Percentiles rank a stretch among this genome's conserved stretches.
Conservation (phyloP, 2,329 filamentous ascomycete species). For the Nakataea oryzae region DNA sequence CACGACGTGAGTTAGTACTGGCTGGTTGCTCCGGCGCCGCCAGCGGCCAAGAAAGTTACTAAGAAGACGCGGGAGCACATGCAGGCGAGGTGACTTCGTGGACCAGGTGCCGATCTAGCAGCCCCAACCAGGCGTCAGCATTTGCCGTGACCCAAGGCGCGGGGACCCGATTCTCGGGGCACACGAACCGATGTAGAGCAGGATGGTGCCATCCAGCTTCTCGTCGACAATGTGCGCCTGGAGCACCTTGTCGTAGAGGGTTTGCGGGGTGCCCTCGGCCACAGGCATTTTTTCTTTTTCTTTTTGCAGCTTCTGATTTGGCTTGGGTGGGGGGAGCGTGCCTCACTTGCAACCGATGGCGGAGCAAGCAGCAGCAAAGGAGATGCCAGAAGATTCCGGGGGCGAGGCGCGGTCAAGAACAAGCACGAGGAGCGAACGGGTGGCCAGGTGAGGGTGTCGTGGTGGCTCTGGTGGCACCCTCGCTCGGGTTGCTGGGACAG, state of each 20-base stretch:
- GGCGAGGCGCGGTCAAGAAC: not conserved
- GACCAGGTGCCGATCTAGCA: slow-evolving; percentile 79
- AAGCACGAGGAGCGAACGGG: not conserved
- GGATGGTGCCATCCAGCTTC: slow-evolving; percentile 83
- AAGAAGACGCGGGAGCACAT: slow-evolving; percentile 23
- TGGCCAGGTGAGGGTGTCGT: not conserved
- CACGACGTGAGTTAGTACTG: slow-evolving; percentile 7
- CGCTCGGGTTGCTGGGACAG: too few species aligned
- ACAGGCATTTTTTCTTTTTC: slow-evolving; percentile 68
- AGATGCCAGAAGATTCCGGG: too few species aligned
- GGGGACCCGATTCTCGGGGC: not conserved
- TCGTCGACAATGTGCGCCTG: slow-evolving; percentile 90
- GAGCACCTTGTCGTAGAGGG: slow-evolving; percentile 97
- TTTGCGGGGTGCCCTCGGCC: slow-evolving; percentile 62
- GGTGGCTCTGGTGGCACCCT: not conserved
- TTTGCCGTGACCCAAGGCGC: not conserved
- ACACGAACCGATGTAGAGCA: slow-evolving; percentile 80
- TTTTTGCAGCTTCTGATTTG: too few species aligned
- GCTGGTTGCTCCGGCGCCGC: not conserved
- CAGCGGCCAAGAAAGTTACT: too few species aligned
- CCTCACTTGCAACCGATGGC: too few species aligned
- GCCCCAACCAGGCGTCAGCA: not conserved
- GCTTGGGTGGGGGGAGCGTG: too few species aligned
- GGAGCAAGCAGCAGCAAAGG: too few species aligned
- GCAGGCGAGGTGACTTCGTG: slow-evolving; percentile 97